Percentiles rank a stretch among this genome's conserved stretches.
Evolutionary conservation across 1,284 basidiomycete genomes (phyloP).

Genomic region (Dichomitus squalens): DNA sequence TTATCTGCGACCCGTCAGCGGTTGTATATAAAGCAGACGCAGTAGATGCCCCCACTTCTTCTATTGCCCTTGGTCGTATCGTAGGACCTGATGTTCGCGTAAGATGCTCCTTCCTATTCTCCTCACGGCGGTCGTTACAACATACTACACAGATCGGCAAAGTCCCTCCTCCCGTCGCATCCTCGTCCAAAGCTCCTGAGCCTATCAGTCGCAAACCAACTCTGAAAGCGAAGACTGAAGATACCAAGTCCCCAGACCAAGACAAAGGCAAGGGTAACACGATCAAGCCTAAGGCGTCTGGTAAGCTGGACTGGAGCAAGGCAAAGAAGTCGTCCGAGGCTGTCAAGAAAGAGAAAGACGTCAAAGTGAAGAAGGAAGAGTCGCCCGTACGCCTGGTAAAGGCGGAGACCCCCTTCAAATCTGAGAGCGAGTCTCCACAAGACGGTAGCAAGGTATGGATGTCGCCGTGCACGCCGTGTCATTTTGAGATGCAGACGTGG

Average conservation of each 20-base stretch:
- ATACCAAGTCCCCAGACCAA: constrained; percentile 8
- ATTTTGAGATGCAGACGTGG: not conserved
- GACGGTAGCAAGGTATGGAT: constrained; percentile 23
- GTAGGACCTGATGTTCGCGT: constrained; percentile 54
- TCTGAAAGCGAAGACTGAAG: constrained; percentile 27
- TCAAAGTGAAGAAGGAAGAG: constrained; percentile 21
- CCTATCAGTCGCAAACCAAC: constrained; percentile 19
- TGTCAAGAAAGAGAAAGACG: constrained; percentile 20
- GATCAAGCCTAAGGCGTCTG: constrained; percentile 48
- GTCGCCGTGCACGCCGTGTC: not conserved
- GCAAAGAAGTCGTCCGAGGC: constrained; percentile 47
- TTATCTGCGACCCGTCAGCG: constrained; percentile 54
- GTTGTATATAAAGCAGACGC: constrained; percentile 52
- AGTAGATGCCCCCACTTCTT: constrained; percentile 45
- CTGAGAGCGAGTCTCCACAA: constrained; percentile 18
- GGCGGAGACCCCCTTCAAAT: constrained; percentile 27
- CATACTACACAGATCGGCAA: constrained; percentile 23
- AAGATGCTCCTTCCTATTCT: constrained; percentile 4
- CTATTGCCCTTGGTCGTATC: constrained; percentile 52
- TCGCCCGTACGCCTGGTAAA: constrained; percentile 20
- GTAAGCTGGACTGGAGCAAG: constrained; percentile 67
- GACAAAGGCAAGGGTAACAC: constrained; percentile 27
- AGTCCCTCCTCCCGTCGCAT: constrained; percentile 18
- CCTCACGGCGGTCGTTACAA: not conserved
- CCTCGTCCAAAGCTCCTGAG: constrained; percentile 31